Conservation (phyloP, 495 filamentous ascomycete genomes). For the Penicillium bialowiezense region DNA sequence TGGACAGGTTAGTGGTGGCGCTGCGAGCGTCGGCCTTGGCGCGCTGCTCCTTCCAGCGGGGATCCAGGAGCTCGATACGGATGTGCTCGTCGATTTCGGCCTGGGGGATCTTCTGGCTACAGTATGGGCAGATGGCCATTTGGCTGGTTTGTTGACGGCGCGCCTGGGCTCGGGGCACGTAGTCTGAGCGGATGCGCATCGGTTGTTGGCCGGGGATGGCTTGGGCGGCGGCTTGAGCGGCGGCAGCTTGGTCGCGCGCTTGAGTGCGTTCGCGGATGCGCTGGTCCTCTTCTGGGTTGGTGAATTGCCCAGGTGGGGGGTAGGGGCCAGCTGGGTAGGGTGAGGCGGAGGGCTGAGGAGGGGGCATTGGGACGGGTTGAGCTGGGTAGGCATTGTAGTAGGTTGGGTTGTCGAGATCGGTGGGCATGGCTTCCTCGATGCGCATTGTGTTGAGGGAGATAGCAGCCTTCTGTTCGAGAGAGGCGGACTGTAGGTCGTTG, state of each 20-base stretch:
- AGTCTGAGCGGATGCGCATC: constrained; percentile 92
- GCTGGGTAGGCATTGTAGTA: constrained; percentile 53
- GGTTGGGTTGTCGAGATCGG: constrained; percentile 61
- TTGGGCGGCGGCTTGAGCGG: constrained; percentile 74
- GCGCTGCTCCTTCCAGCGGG: constrained; percentile 93
- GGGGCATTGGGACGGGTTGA: constrained; percentile 25
- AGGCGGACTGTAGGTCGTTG: constrained; percentile 87
- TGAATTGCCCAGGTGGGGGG: constrained; percentile 34
- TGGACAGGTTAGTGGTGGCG: constrained; percentile 83
- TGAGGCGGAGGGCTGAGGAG: constrained; percentile 24
- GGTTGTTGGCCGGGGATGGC: constrained; percentile 58
- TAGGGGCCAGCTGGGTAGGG: constrained; percentile 35
- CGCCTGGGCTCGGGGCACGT: constrained; percentile 80
- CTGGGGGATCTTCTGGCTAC: constrained; percentile 81
- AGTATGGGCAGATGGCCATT: constrained; percentile 88
- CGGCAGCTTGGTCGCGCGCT: constrained; percentile 68
- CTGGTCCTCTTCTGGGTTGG: constrained; percentile 64
- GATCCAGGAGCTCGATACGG: constrained; percentile 93
- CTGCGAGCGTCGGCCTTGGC: constrained; percentile 81
- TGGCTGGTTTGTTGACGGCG: constrained; percentile 58
- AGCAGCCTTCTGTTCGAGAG: constrained; percentile 88
- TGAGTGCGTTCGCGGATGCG: constrained; percentile 66
- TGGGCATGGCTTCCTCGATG: constrained; percentile 94
- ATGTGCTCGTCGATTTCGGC: constrained; percentile 91
- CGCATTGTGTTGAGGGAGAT: constrained; percentile 80